phyloP scores from a whole-genome alignment of 495 filamentous ascomycete species.

The Talaromyces liani region DNA sequence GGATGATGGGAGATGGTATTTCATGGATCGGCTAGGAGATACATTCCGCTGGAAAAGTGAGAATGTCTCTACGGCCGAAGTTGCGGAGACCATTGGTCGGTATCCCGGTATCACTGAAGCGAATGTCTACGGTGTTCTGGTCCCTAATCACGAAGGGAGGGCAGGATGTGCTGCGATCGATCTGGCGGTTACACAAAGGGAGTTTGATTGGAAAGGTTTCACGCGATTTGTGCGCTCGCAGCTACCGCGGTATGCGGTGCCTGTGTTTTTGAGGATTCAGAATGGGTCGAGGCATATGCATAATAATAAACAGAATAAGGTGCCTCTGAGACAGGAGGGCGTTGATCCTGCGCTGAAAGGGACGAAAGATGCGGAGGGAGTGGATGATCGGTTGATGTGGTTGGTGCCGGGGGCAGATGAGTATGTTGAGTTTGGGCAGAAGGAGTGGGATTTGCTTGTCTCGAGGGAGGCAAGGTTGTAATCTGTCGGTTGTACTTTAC shows the following conservation, averaged over 20 bases:
- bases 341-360: conserved; percentile 49
- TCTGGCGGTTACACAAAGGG: conserved; percentile 23
- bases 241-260: conserved; percentile 70
- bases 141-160: conserved; percentile 65
- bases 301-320: conserved; percentile 83
- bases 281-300: conserved; percentile 56
- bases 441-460: conserved; percentile 51
- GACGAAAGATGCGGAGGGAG: conserved; percentile 40
- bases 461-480: conserved; percentile 43
- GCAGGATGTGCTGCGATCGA: conserved; percentile 60
- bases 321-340: conserved; percentile 62
- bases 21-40: conserved; percentile 70
- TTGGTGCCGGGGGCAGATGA: conserved; percentile 40
- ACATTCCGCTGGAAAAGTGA: conserved; percentile 82
- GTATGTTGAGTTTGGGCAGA: conserved; percentile 50
- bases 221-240: conserved; percentile 44
- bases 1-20: conserved; percentile 68
- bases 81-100: conserved; percentile 57
- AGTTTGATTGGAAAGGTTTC: conserved; percentile 48
- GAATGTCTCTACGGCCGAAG: conserved; percentile 76
- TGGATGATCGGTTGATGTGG: conserved; percentile 48
- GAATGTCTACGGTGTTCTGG: conserved; percentile 68
- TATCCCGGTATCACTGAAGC: conserved; percentile 64
- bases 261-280: conserved; percentile 63
- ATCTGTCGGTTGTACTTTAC: conserved; percentile 3